phyloP scores from a whole-genome alignment of 148 eudicot genomes.

The Persicaria tinctoria region DNA sequence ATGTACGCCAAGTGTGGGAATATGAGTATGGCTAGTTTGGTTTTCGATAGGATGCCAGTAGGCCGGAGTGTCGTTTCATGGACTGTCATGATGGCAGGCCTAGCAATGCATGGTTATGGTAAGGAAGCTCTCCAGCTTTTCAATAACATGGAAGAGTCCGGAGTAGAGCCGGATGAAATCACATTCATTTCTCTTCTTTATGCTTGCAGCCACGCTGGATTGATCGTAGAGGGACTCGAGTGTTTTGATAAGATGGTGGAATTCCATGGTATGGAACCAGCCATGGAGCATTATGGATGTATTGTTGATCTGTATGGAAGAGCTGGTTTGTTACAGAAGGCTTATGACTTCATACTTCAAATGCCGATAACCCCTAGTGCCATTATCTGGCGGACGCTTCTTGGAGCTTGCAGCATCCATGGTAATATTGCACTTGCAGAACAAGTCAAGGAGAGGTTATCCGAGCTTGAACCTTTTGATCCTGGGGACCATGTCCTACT shows the following conservation, averaged over 20 bases:
- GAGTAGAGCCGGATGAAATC: conserved; percentile 40
- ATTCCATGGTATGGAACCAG: conserved; percentile 36
- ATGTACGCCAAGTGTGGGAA: conserved; percentile 52
- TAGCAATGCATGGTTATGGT: conserved; percentile 60
- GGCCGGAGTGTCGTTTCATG: conserved; percentile 38
- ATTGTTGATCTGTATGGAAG: conserved; percentile 67
- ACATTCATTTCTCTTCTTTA: conserved; percentile 56
- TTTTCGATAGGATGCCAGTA: conserved; percentile 44
- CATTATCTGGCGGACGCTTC: conserved; percentile 54
- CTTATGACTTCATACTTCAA: conserved; percentile 33
- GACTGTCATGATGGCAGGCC: conserved; percentile 54
- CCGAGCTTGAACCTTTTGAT: conserved; percentile 44
- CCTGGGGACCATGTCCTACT: conserved; percentile 46
- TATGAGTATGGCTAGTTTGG: conserved; percentile 43
- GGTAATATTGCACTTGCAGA: conserved; percentile 43
- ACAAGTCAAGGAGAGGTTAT: conserved; percentile 32
- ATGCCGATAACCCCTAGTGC: conserved; percentile 38
- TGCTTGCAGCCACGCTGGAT: conserved; percentile 68
- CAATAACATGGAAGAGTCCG: conserved; percentile 37
- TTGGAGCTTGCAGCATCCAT: conserved; percentile 60
- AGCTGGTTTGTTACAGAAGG: conserved; percentile 44
- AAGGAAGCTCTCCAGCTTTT: conserved; percentile 39
- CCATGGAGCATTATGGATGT: conserved; percentile 63
- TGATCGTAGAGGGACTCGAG: conserved; percentile 38
- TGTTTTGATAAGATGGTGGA: conserved; percentile 40